Evolutionary conservation across 2,329 filamentous ascomycete species (phyloP).

Genomic region (Talaromyces amestolkiae): DNA sequence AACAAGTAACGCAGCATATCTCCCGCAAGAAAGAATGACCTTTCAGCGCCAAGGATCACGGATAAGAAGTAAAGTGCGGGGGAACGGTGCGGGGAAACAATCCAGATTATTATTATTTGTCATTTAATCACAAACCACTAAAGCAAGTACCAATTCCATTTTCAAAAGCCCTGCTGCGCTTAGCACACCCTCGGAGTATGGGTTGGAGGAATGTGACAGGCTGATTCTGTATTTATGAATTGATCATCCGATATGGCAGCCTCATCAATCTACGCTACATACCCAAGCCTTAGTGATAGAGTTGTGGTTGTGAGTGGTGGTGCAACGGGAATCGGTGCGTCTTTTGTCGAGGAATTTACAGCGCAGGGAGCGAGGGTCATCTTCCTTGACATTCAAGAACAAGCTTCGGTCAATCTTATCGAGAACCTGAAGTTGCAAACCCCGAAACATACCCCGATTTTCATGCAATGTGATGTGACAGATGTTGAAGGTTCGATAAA

Average conservation of each 20-base stretch:
- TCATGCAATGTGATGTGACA: conserved; percentile 46
- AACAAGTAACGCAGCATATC: background rate
- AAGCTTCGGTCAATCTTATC: conserved; percentile 8
- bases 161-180: background rate
- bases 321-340: conserved; percentile 47
- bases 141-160: background rate
- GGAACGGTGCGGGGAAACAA: background rate
- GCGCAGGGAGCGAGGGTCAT: conserved; percentile 47
- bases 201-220: background rate
- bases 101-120: background rate
- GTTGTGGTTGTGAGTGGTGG: conserved; percentile 49
- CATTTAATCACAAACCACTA: background rate
- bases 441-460: conserved; percentile 31
- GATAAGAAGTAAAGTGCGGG: background rate
- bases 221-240: background rate
- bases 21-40: background rate
- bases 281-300: conserved; percentile 24
- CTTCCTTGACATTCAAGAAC: conserved; percentile 44
- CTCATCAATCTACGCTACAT: conserved; percentile 20
- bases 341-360: conserved; percentile 46
- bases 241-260: background rate
- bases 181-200: background rate
- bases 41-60: background rate
- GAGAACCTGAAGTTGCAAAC: background rate
- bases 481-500: conserved; percentile 28